A percentile compares a stretch with the other conserved stretches of the same genome.
Evolutionary conservation across 495 filamentous ascomycete species (phyloP).

Genomic region (Penicillium bialowiezense): DNA sequence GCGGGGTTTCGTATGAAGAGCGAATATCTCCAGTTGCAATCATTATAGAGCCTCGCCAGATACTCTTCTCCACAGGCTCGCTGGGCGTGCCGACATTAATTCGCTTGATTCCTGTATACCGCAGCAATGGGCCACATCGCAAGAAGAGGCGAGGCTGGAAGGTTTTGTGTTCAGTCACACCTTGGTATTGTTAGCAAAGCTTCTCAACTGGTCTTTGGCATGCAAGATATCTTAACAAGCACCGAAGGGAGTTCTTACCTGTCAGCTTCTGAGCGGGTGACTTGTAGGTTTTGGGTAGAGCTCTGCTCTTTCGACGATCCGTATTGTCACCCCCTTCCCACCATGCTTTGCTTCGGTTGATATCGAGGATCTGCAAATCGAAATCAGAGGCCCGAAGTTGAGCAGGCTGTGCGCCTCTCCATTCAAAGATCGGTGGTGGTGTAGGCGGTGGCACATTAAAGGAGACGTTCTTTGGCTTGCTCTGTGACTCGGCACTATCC

Average conservation of each 20-base stretch:
- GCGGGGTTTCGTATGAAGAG: conserved; percentile 76
- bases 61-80: conserved; percentile 57
- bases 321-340: conserved; percentile 38
- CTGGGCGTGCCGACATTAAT: conserved; percentile 34
- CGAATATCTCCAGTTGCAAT: conserved; percentile 83
- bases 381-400: conserved; percentile 37
- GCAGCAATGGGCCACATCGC: conserved; percentile 83
- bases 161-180: conserved; percentile 45
- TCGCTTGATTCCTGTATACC: conserved; percentile 75
- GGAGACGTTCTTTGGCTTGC: conserved; percentile 42
- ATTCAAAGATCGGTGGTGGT: conserved; percentile 44
- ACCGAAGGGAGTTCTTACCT: conserved; percentile 21
- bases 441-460: conserved; percentile 49
- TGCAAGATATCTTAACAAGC: neutral
- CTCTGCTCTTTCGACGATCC: conserved; percentile 42
- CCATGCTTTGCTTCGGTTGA: conserved; percentile 44
- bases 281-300: conserved; percentile 38
- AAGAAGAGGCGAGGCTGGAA: conserved; percentile 84
- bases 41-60: conserved; percentile 92
- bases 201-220: neutral
- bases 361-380: conserved; percentile 41
- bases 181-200: conserved; percentile 19
- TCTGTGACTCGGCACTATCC: conserved; percentile 21
- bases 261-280: conserved; percentile 36
- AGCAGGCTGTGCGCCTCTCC: conserved; percentile 38